Evolutionary conservation across 306 rosid species (phyloP), one percentile per base, ranked within the genome.

Genomic region (Prunus dulcis): DNA sequence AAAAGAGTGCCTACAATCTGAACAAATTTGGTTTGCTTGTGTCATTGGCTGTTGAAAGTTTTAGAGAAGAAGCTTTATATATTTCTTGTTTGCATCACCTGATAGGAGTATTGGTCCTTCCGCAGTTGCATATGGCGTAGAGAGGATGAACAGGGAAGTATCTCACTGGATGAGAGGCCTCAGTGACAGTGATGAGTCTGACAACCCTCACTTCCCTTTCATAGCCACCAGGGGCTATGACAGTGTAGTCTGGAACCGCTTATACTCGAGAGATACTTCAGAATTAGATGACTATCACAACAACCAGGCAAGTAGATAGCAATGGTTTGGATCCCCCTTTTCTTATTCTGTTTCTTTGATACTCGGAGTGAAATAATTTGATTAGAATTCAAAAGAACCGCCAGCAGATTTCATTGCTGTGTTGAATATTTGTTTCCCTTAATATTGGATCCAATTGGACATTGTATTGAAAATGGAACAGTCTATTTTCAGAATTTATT

Each of bases 211-310:
- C 30, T 64, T 85, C 12, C 99, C 97, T 83, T 92, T 92, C 77
- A 85, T 92, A 25, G 99, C 99, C 50, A 90, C 97, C 8, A 88
- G 88, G 79, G 99, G 99, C 52, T 92, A 90, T 74, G 97, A 95
- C 69, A 90, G 99, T 25, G 91, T 95, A 55, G 99, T 95, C 73
- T 95, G 99, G 97, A 95, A 92, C 67, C 97, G 97, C 62, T 84
- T 95, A 69, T 92, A 90, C 88, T 95, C 99, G 0, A 90, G 96
- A 72, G 99, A 95, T 72, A 7, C 80, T 22, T 78, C 86, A 12
- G 93, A 89, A 50, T 77, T 86, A 71, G 79, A 81, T 58, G 96
- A 88, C 63, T 90, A 75, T 79, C 91, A 89, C 73, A 70, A 76
- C 78, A 82, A 87, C 46, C 90, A 89, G 97, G 99, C 81, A 87